Conservation (phyloP, 2,329 filamentous ascomycete genomes). For the Claviceps sp. region DNA sequence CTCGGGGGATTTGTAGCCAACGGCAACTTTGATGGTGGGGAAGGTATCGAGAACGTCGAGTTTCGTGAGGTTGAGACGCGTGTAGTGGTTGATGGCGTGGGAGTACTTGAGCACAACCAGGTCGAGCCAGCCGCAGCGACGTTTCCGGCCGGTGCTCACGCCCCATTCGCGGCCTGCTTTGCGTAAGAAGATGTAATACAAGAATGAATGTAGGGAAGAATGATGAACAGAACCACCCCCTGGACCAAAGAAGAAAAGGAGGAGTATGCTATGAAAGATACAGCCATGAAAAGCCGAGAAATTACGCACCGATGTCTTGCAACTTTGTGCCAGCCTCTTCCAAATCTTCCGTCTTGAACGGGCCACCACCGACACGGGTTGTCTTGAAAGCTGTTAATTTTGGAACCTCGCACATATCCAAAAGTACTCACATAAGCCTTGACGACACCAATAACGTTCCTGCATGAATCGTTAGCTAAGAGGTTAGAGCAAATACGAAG, state of each 20-base stretch:
- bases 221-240: background rate
- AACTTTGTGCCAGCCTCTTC: conserved; percentile 7
- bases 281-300: background rate
- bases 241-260: background rate
- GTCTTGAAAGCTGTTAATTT: conserved; percentile 3
- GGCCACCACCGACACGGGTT: conserved; percentile 7
- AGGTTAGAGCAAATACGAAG: too few species aligned
- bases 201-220: background rate
- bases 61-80: conserved; percentile 34
- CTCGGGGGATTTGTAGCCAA: background rate
- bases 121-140: conserved; percentile 24
- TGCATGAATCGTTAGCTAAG: background rate
- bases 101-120: conserved; percentile 56
- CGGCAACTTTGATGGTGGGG: background rate
- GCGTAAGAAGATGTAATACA: background rate
- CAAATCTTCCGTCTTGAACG: conserved; percentile 9
- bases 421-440: background rate
- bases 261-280: background rate
- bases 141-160: conserved; percentile 8
- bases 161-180: conserved; percentile 7
- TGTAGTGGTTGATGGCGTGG: conserved; percentile 51
- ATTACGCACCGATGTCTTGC: conserved; percentile 4
- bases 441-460: background rate
- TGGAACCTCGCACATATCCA: background rate
- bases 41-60: conserved; percentile 12